phyloP scores from a whole-genome alignment of 2,329 filamentous ascomycete genomes.

The Scolecobasidium constrictum region DNA sequence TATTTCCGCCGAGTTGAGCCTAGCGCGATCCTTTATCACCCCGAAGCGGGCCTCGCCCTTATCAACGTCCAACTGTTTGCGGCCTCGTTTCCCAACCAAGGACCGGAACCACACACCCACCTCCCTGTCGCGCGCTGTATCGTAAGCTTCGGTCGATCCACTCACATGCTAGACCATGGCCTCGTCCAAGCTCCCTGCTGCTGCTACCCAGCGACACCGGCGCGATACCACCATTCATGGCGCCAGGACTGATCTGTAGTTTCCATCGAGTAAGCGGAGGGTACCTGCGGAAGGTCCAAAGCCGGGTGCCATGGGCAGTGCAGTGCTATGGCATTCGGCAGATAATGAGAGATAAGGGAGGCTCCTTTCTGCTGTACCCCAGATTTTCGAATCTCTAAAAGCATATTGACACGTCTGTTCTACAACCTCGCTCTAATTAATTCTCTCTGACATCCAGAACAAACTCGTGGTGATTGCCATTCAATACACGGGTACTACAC shows the following conservation, averaged over 20 bases:
- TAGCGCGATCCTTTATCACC: not conserved
- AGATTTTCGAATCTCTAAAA: not conserved
- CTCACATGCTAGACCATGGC: not conserved
- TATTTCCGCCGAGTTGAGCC: not conserved
- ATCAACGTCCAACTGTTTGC: not conserved
- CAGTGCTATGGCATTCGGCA: no score
- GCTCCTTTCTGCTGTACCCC: not conserved
- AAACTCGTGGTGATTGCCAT: not conserved
- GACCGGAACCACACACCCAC: not conserved
- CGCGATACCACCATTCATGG: not conserved
- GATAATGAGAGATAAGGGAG: no score
- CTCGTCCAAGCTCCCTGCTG: not conserved
- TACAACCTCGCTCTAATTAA: not conserved
- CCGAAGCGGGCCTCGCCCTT: not conserved
- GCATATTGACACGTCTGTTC: no score
- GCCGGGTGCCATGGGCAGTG: no score
- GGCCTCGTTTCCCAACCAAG: not conserved
- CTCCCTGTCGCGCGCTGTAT: not conserved
- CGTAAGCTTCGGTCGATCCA: not conserved
- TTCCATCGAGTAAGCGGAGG: not conserved
- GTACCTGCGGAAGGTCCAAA: not conserved
- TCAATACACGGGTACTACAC: not conserved
- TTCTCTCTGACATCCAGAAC: no score
- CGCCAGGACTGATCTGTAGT: not conserved
- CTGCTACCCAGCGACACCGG: not conserved